Evolutionary conservation across 768 basidiomycete species (phyloP), one percentile per base, ranked within the genome.

Genomic region (Amylocystis lapponica): DNA sequence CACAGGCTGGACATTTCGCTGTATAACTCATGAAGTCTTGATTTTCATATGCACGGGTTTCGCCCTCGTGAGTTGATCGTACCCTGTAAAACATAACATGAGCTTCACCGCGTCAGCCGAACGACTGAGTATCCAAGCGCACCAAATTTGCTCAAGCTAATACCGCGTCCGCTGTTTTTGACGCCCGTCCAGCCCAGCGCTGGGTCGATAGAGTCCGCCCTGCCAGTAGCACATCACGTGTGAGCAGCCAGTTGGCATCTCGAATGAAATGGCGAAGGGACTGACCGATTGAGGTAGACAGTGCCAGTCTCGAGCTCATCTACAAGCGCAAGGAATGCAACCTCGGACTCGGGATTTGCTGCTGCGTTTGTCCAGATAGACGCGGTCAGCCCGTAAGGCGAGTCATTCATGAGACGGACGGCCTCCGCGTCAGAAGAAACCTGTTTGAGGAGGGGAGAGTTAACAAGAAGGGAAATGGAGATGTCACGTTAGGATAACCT

Each of bases 131-230:
- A 5, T 20, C 27, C 6, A 11, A 41, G 66, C 78, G 43, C 44
- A 90, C 93, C 94, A 50, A 88, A 92, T 57, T 84, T 83, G 60
- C 88, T 91, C 53, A 98, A 66, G 55, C 89, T 93, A 47, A 97
- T 70, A 1, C 95, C 96, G 22, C 93, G 71, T 20, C 96, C 96
- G 42, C 86, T 92, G 55, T 96, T 69, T 70, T 97, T 98, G 36
- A 90, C 84, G 2, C 95, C 96, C 3, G 84, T 88, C 96, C 96
- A 99, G 0, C 88, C 76, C 2, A 98, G 68, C 4, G 93, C 91
- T 2, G 96, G 95, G 57, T 99, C 96, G 19, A 96, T 72, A 56
- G 72, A 83, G 63, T 99, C 95, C 53, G 87, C 89, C 32, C 86
- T 86, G 49, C 2, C 20, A n/a, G n/a, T n/a, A n/a, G 23, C 36